Evolutionary conservation across 257 asterid genomes (phyloP).

Genomic region (Lithospermum erythrorhizon): DNA sequence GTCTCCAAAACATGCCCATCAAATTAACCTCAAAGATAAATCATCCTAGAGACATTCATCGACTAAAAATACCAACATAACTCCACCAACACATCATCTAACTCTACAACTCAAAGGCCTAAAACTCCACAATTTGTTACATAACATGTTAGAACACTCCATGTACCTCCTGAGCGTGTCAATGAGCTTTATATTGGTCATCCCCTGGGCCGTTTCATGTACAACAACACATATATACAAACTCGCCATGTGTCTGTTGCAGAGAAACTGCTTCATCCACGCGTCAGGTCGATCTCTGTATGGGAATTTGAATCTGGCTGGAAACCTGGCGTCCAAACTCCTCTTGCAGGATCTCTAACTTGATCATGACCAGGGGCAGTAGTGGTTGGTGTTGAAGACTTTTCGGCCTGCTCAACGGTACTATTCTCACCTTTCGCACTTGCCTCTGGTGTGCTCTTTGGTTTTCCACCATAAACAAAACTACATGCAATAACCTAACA

Average conservation of each 20-base stretch:
- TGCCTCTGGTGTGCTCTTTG: slow-evolving; percentile 37
- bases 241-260: slow-evolving; percentile 29
- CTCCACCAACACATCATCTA: slow-evolving; percentile 9
- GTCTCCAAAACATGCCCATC: slow-evolving; percentile 1
- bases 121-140: slow-evolving; percentile 18
- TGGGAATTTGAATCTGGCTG: slow-evolving; percentile 38
- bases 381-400: slow-evolving; percentile 23
- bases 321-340: slow-evolving; percentile 52
- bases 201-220: slow-evolving; percentile 33
- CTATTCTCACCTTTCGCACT: slow-evolving; percentile 27
- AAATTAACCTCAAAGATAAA: slow-evolving; percentile 15
- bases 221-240: slow-evolving; percentile 56
- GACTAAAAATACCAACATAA: not conserved
- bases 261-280: slow-evolving; percentile 43
- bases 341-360: slow-evolving; percentile 30
- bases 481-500: slow-evolving; percentile 1
- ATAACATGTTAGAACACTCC: slow-evolving; percentile 37
- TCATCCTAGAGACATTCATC: slow-evolving; percentile 8
- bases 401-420: slow-evolving; percentile 25
- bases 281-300: slow-evolving; percentile 67
- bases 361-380: slow-evolving; percentile 29
- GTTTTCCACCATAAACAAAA: slow-evolving; percentile 45
- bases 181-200: slow-evolving; percentile 3
- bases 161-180: slow-evolving; percentile 13
- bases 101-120: slow-evolving; percentile 23